Evolutionary conservation across 2,329 filamentous ascomycete species (phyloP), one percentile per base, ranked within the genome.

Genomic region (Aspergillus sclerotialis): DNA sequence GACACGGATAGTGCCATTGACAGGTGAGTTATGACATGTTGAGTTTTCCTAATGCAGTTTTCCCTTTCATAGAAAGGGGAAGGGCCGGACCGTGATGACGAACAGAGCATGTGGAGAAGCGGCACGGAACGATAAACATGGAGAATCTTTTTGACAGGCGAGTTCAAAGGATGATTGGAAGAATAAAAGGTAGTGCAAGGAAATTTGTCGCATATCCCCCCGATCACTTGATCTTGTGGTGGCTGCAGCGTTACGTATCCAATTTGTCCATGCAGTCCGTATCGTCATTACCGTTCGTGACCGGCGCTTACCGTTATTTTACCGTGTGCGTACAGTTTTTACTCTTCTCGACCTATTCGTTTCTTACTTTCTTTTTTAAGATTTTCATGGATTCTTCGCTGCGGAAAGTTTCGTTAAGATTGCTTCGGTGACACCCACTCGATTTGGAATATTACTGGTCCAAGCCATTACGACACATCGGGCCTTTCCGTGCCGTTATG

Each of bases 1-100:
- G 73, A 75, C 52, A 76, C 82, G 17, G 75, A 93, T 60, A 81
- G 87, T 44, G 73, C 80, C 60, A 68, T 95, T 63, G 90, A 96
- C 70, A 93, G 87, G 90, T 96, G 79, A 82, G 86, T 73, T 49
- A 6, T 7, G 19, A 10, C 19, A 23, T 23, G n/a, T 49, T 49
- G 43, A 49, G 44, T 53, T 49, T 54, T 45, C 38, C 43, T 53
- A 40, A 35, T 40, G 36, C 33, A 35, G 40, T 43, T 38, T 35
- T 24, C 35, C 37, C 30, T 39, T 30, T 39, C n/a, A n/a, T n/a
- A n/a, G n/a, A n/a, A 7, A 10, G 19, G 10, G 6, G 19, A 23
- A 23, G 19, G 19, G 19, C 19, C 19, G 19, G 19, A 23, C 19
- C 19, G 19, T 10, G 6, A 23, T 23, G 19, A 23, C 19, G 19